Base-by-base conservation (phyloP, 2,329 filamentous ascomycete genomes). In the Orbilia ellipsospora region DNA sequence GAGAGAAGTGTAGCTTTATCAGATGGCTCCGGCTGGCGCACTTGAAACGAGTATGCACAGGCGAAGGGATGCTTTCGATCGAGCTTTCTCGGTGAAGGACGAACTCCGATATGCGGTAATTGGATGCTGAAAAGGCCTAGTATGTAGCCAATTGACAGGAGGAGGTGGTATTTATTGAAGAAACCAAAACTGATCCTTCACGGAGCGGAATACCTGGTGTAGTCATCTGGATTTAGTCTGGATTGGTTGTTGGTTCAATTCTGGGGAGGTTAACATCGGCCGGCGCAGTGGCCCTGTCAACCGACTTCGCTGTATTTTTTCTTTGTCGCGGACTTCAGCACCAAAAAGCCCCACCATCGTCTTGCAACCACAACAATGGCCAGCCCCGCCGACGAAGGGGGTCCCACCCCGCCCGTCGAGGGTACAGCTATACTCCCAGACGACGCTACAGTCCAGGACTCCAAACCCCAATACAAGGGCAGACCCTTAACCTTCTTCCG, bases 401-500 rank as follows among this genome's bases (percentile, higher is more conserved):
- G 15, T 7, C 6, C 63, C 18, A 7, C 50, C 10, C 28, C 50
- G 5, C 31, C 28, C 36, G 66, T 45, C 20, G 56, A 69, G 10
- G 72, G 72, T 51, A 75, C 72, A 15, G 52, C 54, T n/a, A 45
- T 20, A 12, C 36, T 75, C 40, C 51, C 63, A 31, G 55, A 69
- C 31, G 72, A 75, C 55, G 23, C 64, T 18, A 6, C 59, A 1
- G 59, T 61, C 31, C 42, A 61, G 5, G 72, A 75, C 48, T 63
- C 72, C 12, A 75, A 75, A 51, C 57, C 57, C 23, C 52, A 56
- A 42, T 75, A 75, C 36, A 75, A 64, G 18, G 72, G 72, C 44
- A 75, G 68, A 48, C 72, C 72, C 5, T 69, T 75, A 64, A 42
- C 16, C 45, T 75, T 31, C 26, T 75, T 75, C 59, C 72, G 72